A percentile compares a stretch with the other conserved stretches of the same genome.
phyloP scores from a whole-genome alignment of 805 yeast species.

The Candida yuanshanica region DNA sequence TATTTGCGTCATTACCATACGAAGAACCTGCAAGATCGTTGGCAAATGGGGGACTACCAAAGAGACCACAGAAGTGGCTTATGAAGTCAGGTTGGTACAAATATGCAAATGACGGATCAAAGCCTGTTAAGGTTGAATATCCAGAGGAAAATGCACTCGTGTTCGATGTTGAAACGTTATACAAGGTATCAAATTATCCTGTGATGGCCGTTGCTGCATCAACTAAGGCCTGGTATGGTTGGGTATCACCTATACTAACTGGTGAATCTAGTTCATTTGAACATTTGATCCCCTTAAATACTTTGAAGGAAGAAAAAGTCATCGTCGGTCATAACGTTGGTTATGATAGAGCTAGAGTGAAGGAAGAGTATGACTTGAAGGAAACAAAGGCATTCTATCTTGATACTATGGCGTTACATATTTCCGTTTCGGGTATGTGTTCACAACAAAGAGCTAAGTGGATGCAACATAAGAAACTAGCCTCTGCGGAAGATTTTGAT shows the following conservation, averaged over 20 bases:
- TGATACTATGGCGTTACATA: conserved; percentile 91
- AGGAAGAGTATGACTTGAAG: conserved; percentile 72
- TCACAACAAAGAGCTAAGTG: conserved; percentile 84
- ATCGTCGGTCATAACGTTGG: conserved; percentile 89
- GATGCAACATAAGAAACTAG: conserved; percentile 46
- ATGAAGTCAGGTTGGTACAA: conserved; percentile 75
- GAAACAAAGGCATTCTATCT: conserved; percentile 70
- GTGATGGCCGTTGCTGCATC: conserved; percentile 79
- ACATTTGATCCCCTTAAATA: conserved; percentile 75
- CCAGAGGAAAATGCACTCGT: conserved; percentile 72
- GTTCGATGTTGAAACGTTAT: conserved; percentile 87
- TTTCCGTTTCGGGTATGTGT: conserved; percentile 88
- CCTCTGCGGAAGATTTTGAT: conserved; percentile 18
- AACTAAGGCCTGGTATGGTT: conserved; percentile 78
- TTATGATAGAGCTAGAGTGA: conserved; percentile 81
- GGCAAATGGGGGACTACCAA: conserved; percentile 30
- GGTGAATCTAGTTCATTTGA: conserved; percentile 39
- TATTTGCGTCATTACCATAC: conserved; percentile 54
- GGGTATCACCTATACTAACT: conserved; percentile 86
- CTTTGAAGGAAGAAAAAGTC: conserved; percentile 41
- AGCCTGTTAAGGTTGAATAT: conserved; percentile 51
- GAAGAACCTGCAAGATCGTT: conserved; percentile 43
- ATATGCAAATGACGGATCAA: conserved; percentile 48
- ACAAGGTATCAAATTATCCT: conserved; percentile 68
- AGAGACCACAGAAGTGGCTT: conserved; percentile 47